Conservation (phyloP, 345 rosid genomes). For the Barbarea vulgaris region DNA sequence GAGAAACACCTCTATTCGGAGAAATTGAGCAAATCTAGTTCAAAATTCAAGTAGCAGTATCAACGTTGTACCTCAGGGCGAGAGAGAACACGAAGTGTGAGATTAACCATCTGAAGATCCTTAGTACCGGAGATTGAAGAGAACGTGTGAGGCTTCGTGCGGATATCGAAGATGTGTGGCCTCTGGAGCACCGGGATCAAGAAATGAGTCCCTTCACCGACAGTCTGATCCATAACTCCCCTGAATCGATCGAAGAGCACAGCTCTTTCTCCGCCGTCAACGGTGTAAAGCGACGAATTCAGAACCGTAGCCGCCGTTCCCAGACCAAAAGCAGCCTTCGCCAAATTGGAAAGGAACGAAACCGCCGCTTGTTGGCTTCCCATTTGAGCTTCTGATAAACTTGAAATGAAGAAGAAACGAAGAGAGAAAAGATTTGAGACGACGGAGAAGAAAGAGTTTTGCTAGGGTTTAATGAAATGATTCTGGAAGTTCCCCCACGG, state of each 20-base stretch:
- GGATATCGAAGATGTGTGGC: constrained; percentile 82
- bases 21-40: not conserved
- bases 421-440: not conserved
- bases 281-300: constrained; percentile 85
- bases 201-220: constrained; percentile 95
- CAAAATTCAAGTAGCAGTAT: not conserved
- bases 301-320: constrained; percentile 70
- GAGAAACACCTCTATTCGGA: not conserved
- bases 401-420: not conserved
- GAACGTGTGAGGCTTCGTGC: constrained; percentile 92
- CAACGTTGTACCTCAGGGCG: constrained; percentile 63
- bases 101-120: constrained; percentile 99
- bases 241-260: constrained; percentile 92
- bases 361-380: constrained; percentile 82
- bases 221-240: constrained; percentile 77
- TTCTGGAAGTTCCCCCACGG: not conserved
- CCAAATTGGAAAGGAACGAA: constrained; percentile 66
- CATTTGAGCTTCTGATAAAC: constrained; percentile 44
- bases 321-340: constrained; percentile 78
- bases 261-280: constrained; percentile 96
- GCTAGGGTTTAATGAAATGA: constrained; percentile 42
- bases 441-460: constrained; percentile 28
- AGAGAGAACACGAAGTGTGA: constrained; percentile 95
- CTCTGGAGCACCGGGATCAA: constrained; percentile 88
- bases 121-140: constrained; percentile 94